Conservation (phyloP, 1,284 basidiomycete species). For the Veloporphyrellus conicus region DNA sequence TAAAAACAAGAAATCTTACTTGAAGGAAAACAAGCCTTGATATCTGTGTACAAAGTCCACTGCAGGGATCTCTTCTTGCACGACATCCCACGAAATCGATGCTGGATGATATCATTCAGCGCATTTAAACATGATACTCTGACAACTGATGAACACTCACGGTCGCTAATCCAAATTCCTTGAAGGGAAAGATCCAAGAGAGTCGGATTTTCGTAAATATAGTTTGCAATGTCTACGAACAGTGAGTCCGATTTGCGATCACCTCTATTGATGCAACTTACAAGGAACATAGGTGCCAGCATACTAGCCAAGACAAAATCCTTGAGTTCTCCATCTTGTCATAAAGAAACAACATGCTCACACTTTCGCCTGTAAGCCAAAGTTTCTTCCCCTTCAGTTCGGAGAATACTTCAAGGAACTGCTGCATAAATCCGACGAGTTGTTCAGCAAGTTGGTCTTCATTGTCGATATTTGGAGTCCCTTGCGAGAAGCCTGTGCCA, state of each 20-base stretch:
- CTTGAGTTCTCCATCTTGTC: neutral
- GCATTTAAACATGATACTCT: neutral
- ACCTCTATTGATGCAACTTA: constrained; percentile 13
- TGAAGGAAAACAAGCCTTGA: constrained; percentile 62
- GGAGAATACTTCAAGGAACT: constrained; percentile 69
- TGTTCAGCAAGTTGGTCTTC: constrained; percentile 59
- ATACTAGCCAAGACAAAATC: constrained; percentile 38
- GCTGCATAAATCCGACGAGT: constrained; percentile 56
- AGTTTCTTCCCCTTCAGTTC: constrained; percentile 69
- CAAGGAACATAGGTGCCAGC: constrained; percentile 60
- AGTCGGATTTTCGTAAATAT: constrained; percentile 57
- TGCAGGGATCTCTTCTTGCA: constrained; percentile 64
- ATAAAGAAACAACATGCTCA: constrained; percentile 34
- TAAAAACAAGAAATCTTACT: constrained; percentile 37
- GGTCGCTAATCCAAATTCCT: constrained; percentile 71
- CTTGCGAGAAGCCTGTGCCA: constrained; percentile 77
- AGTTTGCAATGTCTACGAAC: constrained; percentile 64
- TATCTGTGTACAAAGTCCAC: constrained; percentile 71
- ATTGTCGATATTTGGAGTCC: constrained; percentile 64
- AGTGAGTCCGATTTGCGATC: neutral
- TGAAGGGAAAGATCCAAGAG: constrained; percentile 54
- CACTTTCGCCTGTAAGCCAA: constrained; percentile 68
- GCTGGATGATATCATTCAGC: constrained; percentile 35
- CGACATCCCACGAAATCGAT: constrained; percentile 53
- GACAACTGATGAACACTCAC: constrained; percentile 38